phyloP scores from a whole-genome alignment of 768 basidiomycete genomes.

The Mycena galericulata region DNA sequence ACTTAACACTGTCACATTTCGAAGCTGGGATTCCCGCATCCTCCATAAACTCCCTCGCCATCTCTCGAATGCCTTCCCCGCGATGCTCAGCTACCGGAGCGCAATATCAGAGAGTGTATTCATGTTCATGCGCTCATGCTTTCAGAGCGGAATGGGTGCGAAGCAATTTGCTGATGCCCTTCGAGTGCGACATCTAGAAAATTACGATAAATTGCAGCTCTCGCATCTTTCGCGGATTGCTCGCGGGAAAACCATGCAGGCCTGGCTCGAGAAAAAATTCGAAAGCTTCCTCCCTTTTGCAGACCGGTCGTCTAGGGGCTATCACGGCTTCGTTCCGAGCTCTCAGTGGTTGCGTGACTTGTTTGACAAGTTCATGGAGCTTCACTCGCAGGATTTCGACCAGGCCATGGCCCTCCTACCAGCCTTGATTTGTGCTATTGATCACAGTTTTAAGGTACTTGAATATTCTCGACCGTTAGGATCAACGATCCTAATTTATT shows the following conservation, averaged over 20 bases:
- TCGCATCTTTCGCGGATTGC: neutral
- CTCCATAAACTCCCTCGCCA: no score
- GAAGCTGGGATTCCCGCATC: no score
- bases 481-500: neutral
- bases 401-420: conserved; percentile 28
- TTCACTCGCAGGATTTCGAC: conserved; percentile 34
- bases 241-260: neutral
- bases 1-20: no score
- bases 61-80: no score
- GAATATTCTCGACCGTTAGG: no score
- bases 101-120: no score
- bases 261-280: neutral
- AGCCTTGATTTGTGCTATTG: neutral
- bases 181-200: neutral
- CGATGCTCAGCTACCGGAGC: no score
- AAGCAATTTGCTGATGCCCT: neutral
- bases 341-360: conserved; percentile 37
- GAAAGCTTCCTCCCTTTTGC: neutral
- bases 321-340: conserved; percentile 39
- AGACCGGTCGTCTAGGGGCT: conserved; percentile 22
- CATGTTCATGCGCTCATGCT: neutral
- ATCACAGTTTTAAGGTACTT: conserved; percentile 9
- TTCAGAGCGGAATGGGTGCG: neutral
- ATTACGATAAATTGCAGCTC: neutral
- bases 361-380: conserved; percentile 42